Evolutionary conservation across 2,329 filamentous ascomycete species (phyloP).

Genomic region (Seiridium unicorne): DNA sequence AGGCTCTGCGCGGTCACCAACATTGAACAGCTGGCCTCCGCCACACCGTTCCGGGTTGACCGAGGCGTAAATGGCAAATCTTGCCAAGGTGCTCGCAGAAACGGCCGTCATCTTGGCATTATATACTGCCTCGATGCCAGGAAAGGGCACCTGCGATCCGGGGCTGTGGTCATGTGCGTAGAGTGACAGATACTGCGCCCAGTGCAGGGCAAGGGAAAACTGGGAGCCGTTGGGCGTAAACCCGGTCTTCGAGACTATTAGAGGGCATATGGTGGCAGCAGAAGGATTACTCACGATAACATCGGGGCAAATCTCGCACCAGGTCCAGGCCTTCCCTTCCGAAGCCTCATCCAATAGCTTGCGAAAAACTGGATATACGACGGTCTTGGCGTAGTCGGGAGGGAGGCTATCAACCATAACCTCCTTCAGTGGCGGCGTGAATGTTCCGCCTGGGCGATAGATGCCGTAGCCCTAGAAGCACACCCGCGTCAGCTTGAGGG

Average conservation of each 20-base stretch:
- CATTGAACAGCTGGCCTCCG: conserved; percentile 28
- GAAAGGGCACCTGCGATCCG: conserved; percentile 22
- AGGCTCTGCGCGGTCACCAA: conserved; percentile 25
- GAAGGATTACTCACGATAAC: conserved; percentile 22
- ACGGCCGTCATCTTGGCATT: conserved; percentile 29
- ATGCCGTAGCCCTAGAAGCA: conserved; percentile 34
- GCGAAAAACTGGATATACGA: conserved; percentile 32
- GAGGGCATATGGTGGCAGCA: not conserved
- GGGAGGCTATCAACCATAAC: conserved; percentile 30
- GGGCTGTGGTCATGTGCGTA: conserved; percentile 27
- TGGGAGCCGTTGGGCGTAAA: conserved; percentile 37
- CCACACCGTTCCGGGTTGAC: conserved; percentile 24
- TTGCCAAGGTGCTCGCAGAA: conserved; percentile 26
- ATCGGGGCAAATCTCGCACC: conserved; percentile 37
- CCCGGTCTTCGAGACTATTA: conserved; percentile 18
- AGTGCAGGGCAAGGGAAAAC: conserved; percentile 35
- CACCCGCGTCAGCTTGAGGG: not conserved
- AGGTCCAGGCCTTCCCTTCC: conserved; percentile 30
- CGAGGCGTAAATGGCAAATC: conserved; percentile 27
- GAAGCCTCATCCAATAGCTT: conserved; percentile 26
- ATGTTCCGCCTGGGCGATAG: conserved; percentile 30
- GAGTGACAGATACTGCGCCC: conserved; percentile 37
- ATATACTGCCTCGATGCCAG: conserved; percentile 23
- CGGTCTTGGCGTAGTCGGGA: conserved; percentile 30
- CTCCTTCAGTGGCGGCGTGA: conserved; percentile 29